Evolutionary conservation across 129 eudicot species (phyloP).

Genomic region (Cynara cardunculus): DNA sequence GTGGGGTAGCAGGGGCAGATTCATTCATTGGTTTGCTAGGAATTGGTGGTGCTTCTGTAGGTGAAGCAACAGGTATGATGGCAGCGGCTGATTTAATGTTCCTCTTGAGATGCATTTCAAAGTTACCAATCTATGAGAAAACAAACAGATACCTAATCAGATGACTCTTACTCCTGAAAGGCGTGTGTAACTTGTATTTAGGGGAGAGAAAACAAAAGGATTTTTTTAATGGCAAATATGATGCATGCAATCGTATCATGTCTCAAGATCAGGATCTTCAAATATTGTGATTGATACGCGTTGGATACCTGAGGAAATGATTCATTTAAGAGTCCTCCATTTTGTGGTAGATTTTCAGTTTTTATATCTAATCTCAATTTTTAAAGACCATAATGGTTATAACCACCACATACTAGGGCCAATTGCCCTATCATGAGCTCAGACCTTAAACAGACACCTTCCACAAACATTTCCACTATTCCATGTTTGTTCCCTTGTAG

Average conservation of each 20-base stretch:
- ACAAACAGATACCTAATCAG: background rate
- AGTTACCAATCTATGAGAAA: slow-evolving; percentile 64
- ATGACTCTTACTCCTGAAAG: background rate
- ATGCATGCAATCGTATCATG: too few relatives aligned
- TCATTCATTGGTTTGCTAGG: slow-evolving; percentile 57
- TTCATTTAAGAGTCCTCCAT: too few relatives aligned
- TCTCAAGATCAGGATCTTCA: too few relatives aligned
- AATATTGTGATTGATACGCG: too few relatives aligned
- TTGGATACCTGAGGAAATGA: too few relatives aligned
- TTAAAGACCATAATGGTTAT: too few relatives aligned
- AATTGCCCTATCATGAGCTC: too few relatives aligned
- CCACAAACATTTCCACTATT: too few relatives aligned
- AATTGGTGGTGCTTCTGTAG: slow-evolving; percentile 50
- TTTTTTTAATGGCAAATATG: background rate
- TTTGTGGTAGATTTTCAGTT: background rate
- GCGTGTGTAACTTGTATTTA: background rate
- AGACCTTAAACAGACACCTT: too few relatives aligned
- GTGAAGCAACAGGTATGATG: slow-evolving; percentile 43
- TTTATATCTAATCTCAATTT: background rate
- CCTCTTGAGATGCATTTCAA: slow-evolving; percentile 89
- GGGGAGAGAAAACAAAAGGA: background rate
- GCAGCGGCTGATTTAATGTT: slow-evolving; percentile 51
- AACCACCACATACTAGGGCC: too few relatives aligned
- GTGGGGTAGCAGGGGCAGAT: slow-evolving; percentile 43
- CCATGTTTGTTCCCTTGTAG: too few relatives aligned